Base-by-base conservation (phyloP, 176 grass and related monocot genomes). In the Areca catechu region DNA sequence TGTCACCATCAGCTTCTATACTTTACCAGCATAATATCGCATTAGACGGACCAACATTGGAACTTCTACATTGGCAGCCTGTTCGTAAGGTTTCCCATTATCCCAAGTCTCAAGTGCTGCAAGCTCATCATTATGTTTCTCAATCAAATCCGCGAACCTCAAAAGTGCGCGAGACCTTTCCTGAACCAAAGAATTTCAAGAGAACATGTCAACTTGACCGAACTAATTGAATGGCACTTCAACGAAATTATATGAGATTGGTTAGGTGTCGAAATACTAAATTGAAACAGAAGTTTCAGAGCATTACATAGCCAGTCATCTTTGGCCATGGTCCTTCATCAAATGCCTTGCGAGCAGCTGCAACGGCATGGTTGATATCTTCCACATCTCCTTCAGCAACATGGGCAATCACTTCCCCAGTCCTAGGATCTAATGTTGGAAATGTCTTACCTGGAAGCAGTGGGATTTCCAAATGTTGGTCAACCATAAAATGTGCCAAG, bases 41-140 rank as follows among this genome's bases (percentile, higher is more conserved):
- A 87, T 79, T 48, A 72, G 61, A 37, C 91, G 91, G 57, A 77
- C 76, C 34, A 87, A 27, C 92, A 90, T 90, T 16, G 92, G 86
- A 57, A 97, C 77, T 73, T 97, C 92, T 10, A 14, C 28, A 0
- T 19, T 20, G 7, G 78, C 57, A 57, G 87, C 4, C 76, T 98
- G 93, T 69, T 82, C 93, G 63, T 83, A 81, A 60, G 87, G 73
- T 69, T 98, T 98, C 24, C 93, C 87, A 60, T 76, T 82, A 76
- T 98, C 93, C 93, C 93, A 98, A 24, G 93, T 92, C 78, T 98
- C 93, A 74, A 98, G 78, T 69, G 87, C 78, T 19, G 87, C 93
- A 74, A 98, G 66, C 62, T 88, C 87, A 3, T 72, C 87, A 20
- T 54, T 74, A 78, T 98, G 83, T 57, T 22, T 59, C 75, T 98